Base-by-base conservation (phyloP, 192 early-diverging fungal genomes). In the Powellomyces hirtus region DNA sequence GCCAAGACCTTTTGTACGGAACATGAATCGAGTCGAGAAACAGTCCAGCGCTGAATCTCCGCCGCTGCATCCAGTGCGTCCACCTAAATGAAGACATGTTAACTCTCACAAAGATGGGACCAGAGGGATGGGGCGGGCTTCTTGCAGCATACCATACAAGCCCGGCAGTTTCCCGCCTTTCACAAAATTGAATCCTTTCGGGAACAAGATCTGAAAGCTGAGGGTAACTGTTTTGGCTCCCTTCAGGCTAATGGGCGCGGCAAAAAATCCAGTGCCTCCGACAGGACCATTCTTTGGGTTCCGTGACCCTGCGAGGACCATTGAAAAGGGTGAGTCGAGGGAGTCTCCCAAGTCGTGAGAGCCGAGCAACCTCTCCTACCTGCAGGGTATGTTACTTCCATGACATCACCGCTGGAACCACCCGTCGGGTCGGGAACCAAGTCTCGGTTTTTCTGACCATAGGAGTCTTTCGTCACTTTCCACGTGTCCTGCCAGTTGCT, bases 111-210 rank as follows among this genome's bases (percentile, higher is more conserved):
- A 56, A 33, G 26, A 27, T 8, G 24, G 13, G 24, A 52, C 7
- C 40, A 18, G 8, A 18, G 18, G 40, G 10, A 42, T 8, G 10
- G 40, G 40, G 40, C 7, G 7, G 24, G 10, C 13, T 30, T 56
- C 4, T 29, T 56, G 53, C 53, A 33, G 38, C 59, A 27, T 60
- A 56, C 80, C 69, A 58, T 83, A 78, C 20, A 85, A 62, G 33
- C 85, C 85, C 1, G 85, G 85, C 10, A 87, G 64, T 40, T 87
- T 87, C 4, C 85, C 85, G 31, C 85, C 85, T 35, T 76, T 77
- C 36, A 79, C 77, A 69, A 80, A 87, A n/a, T 82, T 62, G 66
- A 87, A 87, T 0, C 73, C 74, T 13, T 63, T 60, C 36, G 79
- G 49, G 59, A 84, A 84, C 24, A 55, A 62, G 27, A 81, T 70